Base-by-base conservation (phyloP, 2,329 filamentous ascomycete species). In the Sporothrix humicola region DNA sequence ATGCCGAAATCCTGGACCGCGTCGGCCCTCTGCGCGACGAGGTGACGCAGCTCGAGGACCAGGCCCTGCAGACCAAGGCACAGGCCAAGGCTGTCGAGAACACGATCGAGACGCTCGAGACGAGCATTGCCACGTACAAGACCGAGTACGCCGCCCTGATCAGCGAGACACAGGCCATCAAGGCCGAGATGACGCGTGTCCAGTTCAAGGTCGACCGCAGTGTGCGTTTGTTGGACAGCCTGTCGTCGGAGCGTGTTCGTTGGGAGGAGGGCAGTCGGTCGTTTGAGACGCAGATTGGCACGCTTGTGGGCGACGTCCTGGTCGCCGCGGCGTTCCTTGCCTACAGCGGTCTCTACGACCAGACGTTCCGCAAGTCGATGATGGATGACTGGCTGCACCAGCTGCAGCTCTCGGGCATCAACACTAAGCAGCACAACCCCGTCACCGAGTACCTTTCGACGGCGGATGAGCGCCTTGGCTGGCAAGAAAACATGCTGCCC, bases 201-300 rank as follows among this genome's bases (percentile, higher is more conserved):
- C 93, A 99, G 82, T 97, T 95, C 86, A 99, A 99, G 88, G 96
- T 99, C 73, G 94, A 98, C 81, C 92, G 96, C 80, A 98, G 95
- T 84, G 93, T 98, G 76, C 92, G 94, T 79, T 87, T 99, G 66
- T 90, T 99, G 23, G 95, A 98, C 83, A 98, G 95, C 83, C 86
- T 99, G 77, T 97, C 96, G 9, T 98, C 95, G 4, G 96, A 99
- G 84, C 90, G 95, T 82, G 89, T 88, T 54, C 91, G 96, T 79
- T 99, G 96, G 96, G 96, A 99, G 80, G 93, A 95, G 79, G 95
- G 95, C 78, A 99, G 96, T 88, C 97, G 92, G 84, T 98, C 95
- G 0, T 99, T 99, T 81, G 95, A 98, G 82, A 97, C 95, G 2
- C 96, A 99, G 81, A 98, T 99, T 81, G 93, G 93, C 82, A 99